These are phyloP conservation scores for Cordyceps cateniannulata DNA, from an alignment of 2,329 filamentous ascomycete species.

Conservation along the genomic window DNA sequence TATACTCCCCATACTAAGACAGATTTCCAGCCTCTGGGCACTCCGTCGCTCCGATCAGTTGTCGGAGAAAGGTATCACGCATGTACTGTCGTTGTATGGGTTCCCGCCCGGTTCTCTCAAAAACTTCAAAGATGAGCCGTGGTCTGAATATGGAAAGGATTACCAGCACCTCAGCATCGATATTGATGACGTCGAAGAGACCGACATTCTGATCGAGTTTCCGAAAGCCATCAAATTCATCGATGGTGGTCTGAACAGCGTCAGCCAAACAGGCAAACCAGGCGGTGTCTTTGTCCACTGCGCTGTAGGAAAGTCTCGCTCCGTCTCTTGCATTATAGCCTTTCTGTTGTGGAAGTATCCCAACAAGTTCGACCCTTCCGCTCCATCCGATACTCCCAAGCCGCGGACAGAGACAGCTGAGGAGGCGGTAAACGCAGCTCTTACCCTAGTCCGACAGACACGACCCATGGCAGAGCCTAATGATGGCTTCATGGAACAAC, in stretches of 20 bases:
- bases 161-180: slow-evolving; percentile 74
- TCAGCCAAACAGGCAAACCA: slow-evolving; percentile 11
- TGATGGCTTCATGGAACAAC: slow-evolving; percentile 81
- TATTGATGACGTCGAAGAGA: slow-evolving; percentile 84
- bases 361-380: slow-evolving; percentile 40
- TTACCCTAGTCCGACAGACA: slow-evolving; percentile 61
- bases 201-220: slow-evolving; percentile 78
- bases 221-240: slow-evolving; percentile 77
- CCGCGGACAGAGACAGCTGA: slow-evolving; percentile 29
- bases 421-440: slow-evolving; percentile 51
- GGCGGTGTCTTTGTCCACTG: slow-evolving; percentile 58
- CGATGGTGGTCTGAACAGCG: slow-evolving; percentile 55
- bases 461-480: slow-evolving; percentile 84
- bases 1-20: neutral
- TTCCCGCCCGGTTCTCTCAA: slow-evolving; percentile 35
- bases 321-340: slow-evolving; percentile 74
- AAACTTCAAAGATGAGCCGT: slow-evolving; percentile 43
- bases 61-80: slow-evolving; percentile 70
- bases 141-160: slow-evolving; percentile 43
- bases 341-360: slow-evolving; percentile 71
- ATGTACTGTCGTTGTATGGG: slow-evolving; percentile 78
- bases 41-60: slow-evolving; percentile 67
- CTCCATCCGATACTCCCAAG: slow-evolving; percentile 22
- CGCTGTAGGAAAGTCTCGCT: slow-evolving; percentile 94
- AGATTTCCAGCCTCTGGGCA: slow-evolving; percentile 61